Evolutionary conservation across 164 flowering plant species (phyloP).

Genomic region (Macadamia tetraphylla): DNA sequence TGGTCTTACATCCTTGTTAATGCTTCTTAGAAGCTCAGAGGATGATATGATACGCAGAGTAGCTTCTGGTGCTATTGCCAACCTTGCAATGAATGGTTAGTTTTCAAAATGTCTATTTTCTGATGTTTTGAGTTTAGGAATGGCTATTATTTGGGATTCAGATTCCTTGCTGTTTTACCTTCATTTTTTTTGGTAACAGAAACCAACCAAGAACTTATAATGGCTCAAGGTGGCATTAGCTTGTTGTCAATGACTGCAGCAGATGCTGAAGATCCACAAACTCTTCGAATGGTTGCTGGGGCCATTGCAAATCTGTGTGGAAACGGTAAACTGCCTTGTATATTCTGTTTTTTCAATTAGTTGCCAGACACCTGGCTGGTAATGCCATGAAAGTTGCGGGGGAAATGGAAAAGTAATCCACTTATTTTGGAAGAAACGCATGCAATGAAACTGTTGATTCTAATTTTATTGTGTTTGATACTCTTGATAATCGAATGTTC

Average conservation of each 20-base stretch:
- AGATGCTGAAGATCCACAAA: slow-evolving; percentile 93
- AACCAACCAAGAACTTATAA: slow-evolving; percentile 93
- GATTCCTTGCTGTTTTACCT: background rate
- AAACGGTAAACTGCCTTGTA: slow-evolving; percentile 54
- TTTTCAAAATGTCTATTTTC: slow-evolving; percentile 13
- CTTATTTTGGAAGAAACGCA: too few species aligned
- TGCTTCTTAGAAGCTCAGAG: slow-evolving; percentile 62
- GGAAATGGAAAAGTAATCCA: too few species aligned
- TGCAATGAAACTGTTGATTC: too few species aligned
- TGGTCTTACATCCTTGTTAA: slow-evolving; percentile 65
- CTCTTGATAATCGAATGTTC: too few species aligned
- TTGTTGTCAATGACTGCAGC: slow-evolving; percentile 71
- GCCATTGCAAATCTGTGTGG: slow-evolving; percentile 98
- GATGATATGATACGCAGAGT: slow-evolving; percentile 71
- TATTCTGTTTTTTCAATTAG: background rate
- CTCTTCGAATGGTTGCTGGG: slow-evolving; percentile 99
- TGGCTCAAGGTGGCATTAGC: slow-evolving; percentile 86
- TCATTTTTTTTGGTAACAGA: slow-evolving; percentile 39
- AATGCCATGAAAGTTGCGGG: background rate
- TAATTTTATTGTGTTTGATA: too few species aligned
- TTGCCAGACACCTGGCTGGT: background rate
- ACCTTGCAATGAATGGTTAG: slow-evolving; percentile 96
- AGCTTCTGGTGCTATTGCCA: slow-evolving; percentile 87
- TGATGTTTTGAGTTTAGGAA: background rate
- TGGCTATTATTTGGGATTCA: background rate